phyloP scores from a whole-genome alignment of 1,284 basidiomycete genomes.

The Athelia sp. region DNA sequence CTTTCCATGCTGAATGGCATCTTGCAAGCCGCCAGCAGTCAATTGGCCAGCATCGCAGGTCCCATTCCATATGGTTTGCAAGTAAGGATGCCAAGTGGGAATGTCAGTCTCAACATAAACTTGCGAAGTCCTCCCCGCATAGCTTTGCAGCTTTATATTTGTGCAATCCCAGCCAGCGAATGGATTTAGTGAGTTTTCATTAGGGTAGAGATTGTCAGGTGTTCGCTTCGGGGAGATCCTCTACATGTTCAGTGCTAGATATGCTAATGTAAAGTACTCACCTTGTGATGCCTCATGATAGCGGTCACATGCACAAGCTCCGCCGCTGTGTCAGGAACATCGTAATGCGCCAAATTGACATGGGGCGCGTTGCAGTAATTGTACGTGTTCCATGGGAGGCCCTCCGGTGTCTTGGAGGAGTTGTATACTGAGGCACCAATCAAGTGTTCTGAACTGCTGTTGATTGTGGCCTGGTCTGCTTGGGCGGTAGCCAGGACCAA shows the following conservation, averaged over 20 bases:
- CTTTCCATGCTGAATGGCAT: constrained; percentile 43
- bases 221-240: constrained; percentile 25
- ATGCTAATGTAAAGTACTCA: constrained; percentile 11
- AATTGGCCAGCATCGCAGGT: constrained; percentile 51
- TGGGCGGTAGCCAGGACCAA: too few species aligned
- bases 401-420: constrained; percentile 33
- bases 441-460: too few species aligned
- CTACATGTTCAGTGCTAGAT: neutral
- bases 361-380: constrained; percentile 53
- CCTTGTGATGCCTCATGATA: constrained; percentile 46
- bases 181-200: constrained; percentile 39
- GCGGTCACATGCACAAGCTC: constrained; percentile 35
- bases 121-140: constrained; percentile 26
- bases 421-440: constrained; percentile 35
- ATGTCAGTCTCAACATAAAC: constrained; percentile 36
- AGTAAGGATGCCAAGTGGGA: constrained; percentile 42
- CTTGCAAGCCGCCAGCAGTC: constrained; percentile 42
- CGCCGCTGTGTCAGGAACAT: constrained; percentile 19
- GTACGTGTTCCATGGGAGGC: constrained; percentile 44
- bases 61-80: constrained; percentile 47
- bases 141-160: constrained; percentile 30
- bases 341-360: constrained; percentile 36
- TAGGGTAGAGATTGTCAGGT: constrained; percentile 43
- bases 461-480: too few species aligned
- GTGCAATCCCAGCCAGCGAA: constrained; percentile 36